Conservation (phyloP, 2,329 filamentous ascomycete species). For the Celoporthe dispersa region DNA sequence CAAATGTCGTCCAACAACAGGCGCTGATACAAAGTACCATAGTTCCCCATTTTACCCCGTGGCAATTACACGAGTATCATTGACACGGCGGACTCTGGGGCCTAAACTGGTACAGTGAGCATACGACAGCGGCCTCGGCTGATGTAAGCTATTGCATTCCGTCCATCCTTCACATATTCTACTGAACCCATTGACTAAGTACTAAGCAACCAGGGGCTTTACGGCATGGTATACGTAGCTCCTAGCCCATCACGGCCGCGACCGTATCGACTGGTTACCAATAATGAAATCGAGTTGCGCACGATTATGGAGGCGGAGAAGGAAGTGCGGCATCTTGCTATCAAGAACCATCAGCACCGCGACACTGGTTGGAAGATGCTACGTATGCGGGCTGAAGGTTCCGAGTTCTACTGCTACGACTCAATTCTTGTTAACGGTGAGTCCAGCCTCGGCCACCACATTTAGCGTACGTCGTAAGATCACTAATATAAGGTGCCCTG, state of each 20-base stretch:
- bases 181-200: background rate
- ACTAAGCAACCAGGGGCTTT: slow-evolving; percentile 22
- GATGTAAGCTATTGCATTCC: slow-evolving; percentile 17
- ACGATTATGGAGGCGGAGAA: slow-evolving; percentile 30
- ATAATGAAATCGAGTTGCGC: slow-evolving; percentile 19
- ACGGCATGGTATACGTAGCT: slow-evolving; percentile 31
- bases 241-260: slow-evolving; percentile 28
- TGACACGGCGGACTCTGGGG: slow-evolving; percentile 30
- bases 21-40: background rate
- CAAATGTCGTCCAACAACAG: background rate
- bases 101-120: slow-evolving; percentile 31
- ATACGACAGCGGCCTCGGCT: slow-evolving; percentile 28
- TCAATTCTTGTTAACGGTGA: slow-evolving; percentile 34
- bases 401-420: slow-evolving; percentile 34
- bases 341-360: slow-evolving; percentile 31
- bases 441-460: background rate
- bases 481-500: background rate
- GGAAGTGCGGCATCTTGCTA: slow-evolving; percentile 26
- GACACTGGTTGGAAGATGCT: slow-evolving; percentile 31
- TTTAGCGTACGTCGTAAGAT: background rate
- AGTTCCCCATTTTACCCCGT: slow-evolving; percentile 29
- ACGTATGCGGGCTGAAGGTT: slow-evolving; percentile 29
- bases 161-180: background rate
- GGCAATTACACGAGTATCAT: slow-evolving; percentile 29
- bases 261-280: slow-evolving; percentile 30